phyloP scores from a whole-genome alignment of 768 basidiomycete genomes.

The Lentinus brumalis region DNA sequence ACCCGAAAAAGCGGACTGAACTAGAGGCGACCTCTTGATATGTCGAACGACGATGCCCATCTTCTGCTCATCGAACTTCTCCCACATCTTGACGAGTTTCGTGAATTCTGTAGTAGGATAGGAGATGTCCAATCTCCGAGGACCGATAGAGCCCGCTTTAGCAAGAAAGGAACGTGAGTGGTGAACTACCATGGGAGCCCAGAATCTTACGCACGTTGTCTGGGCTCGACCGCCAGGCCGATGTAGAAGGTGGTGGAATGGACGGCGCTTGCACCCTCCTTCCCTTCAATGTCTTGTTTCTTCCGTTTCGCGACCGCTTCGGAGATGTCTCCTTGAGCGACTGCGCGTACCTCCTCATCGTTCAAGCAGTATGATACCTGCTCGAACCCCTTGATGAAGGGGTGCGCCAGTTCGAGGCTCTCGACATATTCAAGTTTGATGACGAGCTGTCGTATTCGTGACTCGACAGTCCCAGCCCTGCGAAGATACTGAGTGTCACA shows the following conservation, averaged over 20 bases:
- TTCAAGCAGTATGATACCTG: conserved; percentile 81
- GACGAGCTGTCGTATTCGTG: conserved; percentile 91
- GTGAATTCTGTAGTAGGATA: conserved; percentile 96
- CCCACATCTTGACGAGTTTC: conserved; percentile 93
- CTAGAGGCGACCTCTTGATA: conserved; percentile 65
- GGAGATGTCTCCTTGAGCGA: conserved; percentile 86
- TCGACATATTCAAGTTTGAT: conserved; percentile 98
- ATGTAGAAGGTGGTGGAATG: conserved; percentile 98
- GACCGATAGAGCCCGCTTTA: conserved; percentile 74
- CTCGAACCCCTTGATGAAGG: conserved; percentile 93
- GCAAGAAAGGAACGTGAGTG: conserved; percentile 9
- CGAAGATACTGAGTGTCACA: not conserved
- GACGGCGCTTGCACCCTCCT: conserved; percentile 77
- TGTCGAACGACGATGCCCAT: conserved; percentile 97
- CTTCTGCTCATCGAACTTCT: conserved; percentile 84
- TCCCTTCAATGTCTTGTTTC: conserved; percentile 75
- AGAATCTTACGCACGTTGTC: conserved; percentile 63
- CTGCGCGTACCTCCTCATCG: conserved; percentile 85
- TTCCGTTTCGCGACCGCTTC: conserved; percentile 71
- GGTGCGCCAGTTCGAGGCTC: conserved; percentile 88
- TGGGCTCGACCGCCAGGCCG: conserved; percentile 89
- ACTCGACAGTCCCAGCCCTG: conserved; percentile 98
- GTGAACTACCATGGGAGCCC: conserved; percentile 1
- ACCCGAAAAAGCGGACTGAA: conserved; percentile 30
- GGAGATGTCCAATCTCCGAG: conserved; percentile 90